phyloP scores from a whole-genome alignment of 805 yeast species.

The Lachancea waltii region DNA sequence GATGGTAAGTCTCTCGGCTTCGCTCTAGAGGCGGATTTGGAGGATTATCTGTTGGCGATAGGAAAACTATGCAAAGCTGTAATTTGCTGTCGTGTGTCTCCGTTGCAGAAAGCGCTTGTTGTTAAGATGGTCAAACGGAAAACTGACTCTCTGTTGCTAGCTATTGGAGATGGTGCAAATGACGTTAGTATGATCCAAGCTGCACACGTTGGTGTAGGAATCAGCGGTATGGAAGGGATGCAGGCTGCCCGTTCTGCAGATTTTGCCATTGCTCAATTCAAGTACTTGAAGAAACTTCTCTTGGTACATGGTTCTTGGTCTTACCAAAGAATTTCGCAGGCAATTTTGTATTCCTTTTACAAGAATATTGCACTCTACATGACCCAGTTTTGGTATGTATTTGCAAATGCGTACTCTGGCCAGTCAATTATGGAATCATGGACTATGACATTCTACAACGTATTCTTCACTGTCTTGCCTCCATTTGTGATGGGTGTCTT shows the following conservation, averaged over 20 bases:
- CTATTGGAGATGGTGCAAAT: slow-evolving; percentile 98
- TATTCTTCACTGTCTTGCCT: slow-evolving; percentile 88
- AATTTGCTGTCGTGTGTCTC: slow-evolving; percentile 96
- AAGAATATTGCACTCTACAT: slow-evolving; percentile 91
- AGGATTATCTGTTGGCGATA: slow-evolving; percentile 67
- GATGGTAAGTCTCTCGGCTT: slow-evolving; percentile 88
- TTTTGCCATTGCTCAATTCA: slow-evolving; percentile 93
- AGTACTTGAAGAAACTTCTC: slow-evolving; percentile 70
- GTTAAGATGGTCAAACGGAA: slow-evolving; percentile 89
- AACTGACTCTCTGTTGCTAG: slow-evolving; percentile 65
- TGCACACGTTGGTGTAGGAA: slow-evolving; percentile 98
- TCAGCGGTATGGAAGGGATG: slow-evolving; percentile 99
- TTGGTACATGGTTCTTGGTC: slow-evolving; percentile 98
- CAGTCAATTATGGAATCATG: slow-evolving; percentile 95
- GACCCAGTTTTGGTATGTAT: slow-evolving; percentile 98
- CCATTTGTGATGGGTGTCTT: slow-evolving; percentile 95
- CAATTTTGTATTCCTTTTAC: slow-evolving; percentile 90
- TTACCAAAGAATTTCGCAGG: slow-evolving; percentile 87
- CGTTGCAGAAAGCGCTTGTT: slow-evolving; percentile 92
- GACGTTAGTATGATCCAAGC: slow-evolving; percentile 99
- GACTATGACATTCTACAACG: slow-evolving; percentile 95
- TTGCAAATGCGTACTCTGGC: slow-evolving; percentile 87
- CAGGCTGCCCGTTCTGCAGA: slow-evolving; percentile 99
- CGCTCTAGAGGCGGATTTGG: slow-evolving; percentile 79
- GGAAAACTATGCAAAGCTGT: slow-evolving; percentile 92